phyloP scores from a whole-genome alignment of 768 basidiomycete genomes.

The Hericium erinaceus region DNA sequence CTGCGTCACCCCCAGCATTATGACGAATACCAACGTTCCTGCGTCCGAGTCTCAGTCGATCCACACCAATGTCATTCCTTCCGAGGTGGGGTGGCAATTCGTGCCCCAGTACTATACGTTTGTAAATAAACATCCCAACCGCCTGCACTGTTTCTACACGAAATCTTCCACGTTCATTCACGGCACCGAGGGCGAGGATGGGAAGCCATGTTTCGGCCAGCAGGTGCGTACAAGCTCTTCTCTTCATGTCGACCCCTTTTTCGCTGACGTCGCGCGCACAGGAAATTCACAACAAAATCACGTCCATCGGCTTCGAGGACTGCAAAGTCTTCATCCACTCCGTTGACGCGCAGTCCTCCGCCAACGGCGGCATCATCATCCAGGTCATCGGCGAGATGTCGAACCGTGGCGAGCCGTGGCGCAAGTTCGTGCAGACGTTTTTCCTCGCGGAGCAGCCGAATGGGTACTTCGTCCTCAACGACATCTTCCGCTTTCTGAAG shows the following conservation, averaged over 20 bases:
- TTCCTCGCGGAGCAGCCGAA: conserved; percentile 99
- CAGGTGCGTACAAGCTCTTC: conserved; percentile 45
- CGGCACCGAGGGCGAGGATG: conserved; percentile 94
- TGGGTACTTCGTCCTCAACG: conserved; percentile 99
- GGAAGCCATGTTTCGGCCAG: conserved; percentile 83
- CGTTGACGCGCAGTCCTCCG: conserved; percentile 94
- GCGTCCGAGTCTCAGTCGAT: conserved; percentile 20
- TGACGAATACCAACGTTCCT: conserved; percentile 33
- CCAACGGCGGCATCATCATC: conserved; percentile 93
- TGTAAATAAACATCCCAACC: conserved; percentile 94
- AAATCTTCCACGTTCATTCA: conserved; percentile 97
- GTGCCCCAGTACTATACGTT: conserved; percentile 99
- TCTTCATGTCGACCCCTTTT: conserved; percentile 6
- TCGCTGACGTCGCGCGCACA: conserved; percentile 21
- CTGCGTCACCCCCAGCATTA: conserved; percentile 15
- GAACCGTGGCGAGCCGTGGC: conserved; percentile 85
- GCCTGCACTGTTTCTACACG: conserved; percentile 98
- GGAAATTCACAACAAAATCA: conserved; percentile 98
- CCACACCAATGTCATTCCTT: conserved; percentile 69
- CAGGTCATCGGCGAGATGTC: conserved; percentile 99
- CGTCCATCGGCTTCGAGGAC: conserved; percentile 86
- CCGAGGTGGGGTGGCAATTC: conserved; percentile 98
- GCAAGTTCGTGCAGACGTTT: conserved; percentile 98
- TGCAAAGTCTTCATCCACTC: conserved; percentile 99
- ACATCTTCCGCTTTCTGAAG: conserved; percentile 99